These are phyloP conservation scores for Trichoderma atrobrunneum DNA, from an alignment of 2,329 filamentous ascomycete species.

Conservation along the genomic window DNA sequence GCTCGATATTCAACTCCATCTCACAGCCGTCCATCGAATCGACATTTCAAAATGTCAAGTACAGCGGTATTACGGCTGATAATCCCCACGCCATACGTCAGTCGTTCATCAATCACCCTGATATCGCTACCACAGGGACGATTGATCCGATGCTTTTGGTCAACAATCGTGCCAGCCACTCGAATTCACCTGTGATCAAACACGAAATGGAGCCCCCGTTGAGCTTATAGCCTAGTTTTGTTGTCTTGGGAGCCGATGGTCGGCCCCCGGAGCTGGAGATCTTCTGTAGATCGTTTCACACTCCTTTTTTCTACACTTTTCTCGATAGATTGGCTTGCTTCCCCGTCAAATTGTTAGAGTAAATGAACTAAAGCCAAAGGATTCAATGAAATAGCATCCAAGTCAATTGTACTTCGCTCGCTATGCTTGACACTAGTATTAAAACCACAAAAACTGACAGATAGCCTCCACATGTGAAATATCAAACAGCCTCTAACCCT, in stretches of 20 bases:
- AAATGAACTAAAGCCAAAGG: background rate
- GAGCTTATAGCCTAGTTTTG: background rate
- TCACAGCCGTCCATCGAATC: background rate
- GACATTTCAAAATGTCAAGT: background rate
- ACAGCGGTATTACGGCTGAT: background rate
- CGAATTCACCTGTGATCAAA: background rate
- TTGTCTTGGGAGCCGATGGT: background rate
- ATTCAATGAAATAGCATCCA: background rate
- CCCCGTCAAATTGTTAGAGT: background rate
- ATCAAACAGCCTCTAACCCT: background rate
- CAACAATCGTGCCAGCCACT: background rate
- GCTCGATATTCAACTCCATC: background rate
- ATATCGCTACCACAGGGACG: background rate
- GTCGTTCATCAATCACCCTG: background rate
- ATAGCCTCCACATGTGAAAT: background rate
- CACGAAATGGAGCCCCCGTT: background rate
- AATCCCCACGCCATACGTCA: background rate
- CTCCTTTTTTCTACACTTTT: background rate
- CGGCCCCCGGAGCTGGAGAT: no score
- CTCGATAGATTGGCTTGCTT: background rate
- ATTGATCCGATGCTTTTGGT: conserved; percentile 12
- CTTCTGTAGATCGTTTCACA: background rate
- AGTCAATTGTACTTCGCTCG: background rate
- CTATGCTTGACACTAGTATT: background rate
- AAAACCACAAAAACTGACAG: background rate